These are phyloP conservation scores for Byssoonygena ceratinophila DNA, from an alignment of 2,329 filamentous ascomycete species.

Conservation along the genomic window DNA sequence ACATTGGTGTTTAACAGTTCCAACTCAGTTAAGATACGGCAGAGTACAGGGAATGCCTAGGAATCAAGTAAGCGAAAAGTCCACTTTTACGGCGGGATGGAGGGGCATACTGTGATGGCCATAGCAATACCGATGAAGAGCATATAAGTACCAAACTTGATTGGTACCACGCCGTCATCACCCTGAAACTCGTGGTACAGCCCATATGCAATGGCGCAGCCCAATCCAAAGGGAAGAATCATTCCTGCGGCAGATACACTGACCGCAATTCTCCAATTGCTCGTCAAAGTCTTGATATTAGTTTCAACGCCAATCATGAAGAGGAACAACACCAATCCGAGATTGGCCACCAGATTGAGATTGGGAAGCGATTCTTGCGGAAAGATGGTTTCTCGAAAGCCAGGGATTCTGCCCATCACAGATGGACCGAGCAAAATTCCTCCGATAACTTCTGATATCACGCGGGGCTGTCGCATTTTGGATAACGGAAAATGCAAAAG, in stretches of 20 bases:
- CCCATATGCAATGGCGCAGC: conserved; percentile 69
- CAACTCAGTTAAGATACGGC: conserved; percentile 82
- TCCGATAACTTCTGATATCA: conserved; percentile 77
- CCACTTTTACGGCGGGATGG: background rate
- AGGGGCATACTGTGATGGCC: conserved; percentile 62
- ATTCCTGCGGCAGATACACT: conserved; percentile 72
- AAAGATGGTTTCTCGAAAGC: conserved; percentile 67
- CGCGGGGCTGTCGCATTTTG: conserved; percentile 65
- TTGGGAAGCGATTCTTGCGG: conserved; percentile 63
- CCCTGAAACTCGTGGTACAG: conserved; percentile 62
- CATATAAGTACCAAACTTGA: conserved; percentile 53
- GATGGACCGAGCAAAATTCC: conserved; percentile 78
- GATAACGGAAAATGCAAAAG: conserved; percentile 66
- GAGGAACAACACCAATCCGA: conserved; percentile 73
- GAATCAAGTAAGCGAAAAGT: conserved; percentile 5
- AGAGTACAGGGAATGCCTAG: conserved; percentile 73
- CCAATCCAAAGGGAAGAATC: conserved; percentile 70
- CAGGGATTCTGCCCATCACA: conserved; percentile 74
- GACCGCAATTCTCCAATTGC: conserved; percentile 69
- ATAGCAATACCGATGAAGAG: conserved; percentile 88
- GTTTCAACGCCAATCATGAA: conserved; percentile 84
- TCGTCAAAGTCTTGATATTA: conserved; percentile 63
- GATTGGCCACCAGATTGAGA: conserved; percentile 65
- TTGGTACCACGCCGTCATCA: conserved; percentile 46
- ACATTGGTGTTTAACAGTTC: conserved; percentile 53